phyloP scores from a whole-genome alignment of 140 eudicot genomes.

The Cichorium intybus region DNA sequence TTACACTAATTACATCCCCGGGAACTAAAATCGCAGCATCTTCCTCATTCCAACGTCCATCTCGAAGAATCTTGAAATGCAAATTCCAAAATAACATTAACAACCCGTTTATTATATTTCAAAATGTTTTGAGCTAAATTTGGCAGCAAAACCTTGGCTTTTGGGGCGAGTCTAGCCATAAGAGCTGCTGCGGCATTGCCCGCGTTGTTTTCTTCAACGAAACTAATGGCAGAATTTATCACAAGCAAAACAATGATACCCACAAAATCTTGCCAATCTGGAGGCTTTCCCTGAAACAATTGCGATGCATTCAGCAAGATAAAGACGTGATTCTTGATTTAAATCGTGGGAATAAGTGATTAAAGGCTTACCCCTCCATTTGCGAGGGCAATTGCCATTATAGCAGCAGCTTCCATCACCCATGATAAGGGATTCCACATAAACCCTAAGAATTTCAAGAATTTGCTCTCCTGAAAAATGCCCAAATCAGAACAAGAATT shows the following conservation, averaged over 20 bases:
- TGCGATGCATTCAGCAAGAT: no score
- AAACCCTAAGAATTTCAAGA: slow-evolving; percentile 97
- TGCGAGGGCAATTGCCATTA: slow-evolving; percentile 99
- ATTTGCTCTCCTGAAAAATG: slow-evolving; percentile 85
- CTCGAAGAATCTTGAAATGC: slow-evolving; percentile 73
- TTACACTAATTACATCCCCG: slow-evolving; percentile 84
- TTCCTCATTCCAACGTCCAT: slow-evolving; percentile 94
- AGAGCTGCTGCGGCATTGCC: slow-evolving; percentile 99
- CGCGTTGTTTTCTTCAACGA: slow-evolving; percentile 96
- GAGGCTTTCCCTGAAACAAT: slow-evolving; percentile 99
- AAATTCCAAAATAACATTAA: no score
- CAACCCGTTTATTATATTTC: no score
- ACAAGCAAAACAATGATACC: slow-evolving; percentile 88
- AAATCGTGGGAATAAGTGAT: no score
- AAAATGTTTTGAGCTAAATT: not conserved
- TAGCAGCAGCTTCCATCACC: slow-evolving; percentile 99
- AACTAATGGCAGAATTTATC: slow-evolving; percentile 97
- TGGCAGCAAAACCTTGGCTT: slow-evolving; percentile 89
- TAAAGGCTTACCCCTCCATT: slow-evolving; percentile 99
- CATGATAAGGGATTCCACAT: slow-evolving; percentile 99
- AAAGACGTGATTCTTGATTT: not conserved
- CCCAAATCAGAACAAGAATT: slow-evolving; percentile 10
- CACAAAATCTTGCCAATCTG: slow-evolving; percentile 99
- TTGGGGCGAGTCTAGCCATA: slow-evolving; percentile 98
- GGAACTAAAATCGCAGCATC: slow-evolving; percentile 92